Conservation (phyloP, 306 rosid genomes). For the Quercus robur region DNA sequence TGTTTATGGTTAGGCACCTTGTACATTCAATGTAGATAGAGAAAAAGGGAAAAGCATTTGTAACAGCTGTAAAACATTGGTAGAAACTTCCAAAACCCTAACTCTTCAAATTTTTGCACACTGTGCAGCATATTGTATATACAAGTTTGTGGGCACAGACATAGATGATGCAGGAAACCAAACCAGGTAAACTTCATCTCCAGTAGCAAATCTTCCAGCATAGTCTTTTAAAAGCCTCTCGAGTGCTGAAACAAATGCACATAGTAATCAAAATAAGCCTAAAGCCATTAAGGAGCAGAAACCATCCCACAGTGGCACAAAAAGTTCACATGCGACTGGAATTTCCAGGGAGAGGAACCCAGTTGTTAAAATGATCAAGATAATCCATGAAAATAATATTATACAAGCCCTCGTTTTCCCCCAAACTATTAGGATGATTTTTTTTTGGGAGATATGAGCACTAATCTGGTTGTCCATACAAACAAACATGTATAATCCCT, state of each 20-base stretch:
- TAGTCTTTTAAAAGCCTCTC: constrained; percentile 40
- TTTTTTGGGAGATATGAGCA: too few species aligned
- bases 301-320: background rate
- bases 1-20: background rate
- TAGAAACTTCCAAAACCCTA: background rate
- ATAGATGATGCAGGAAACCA: constrained; percentile 3
- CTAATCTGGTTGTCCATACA: background rate
- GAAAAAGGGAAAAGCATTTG: background rate
- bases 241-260: constrained; percentile 42
- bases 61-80: background rate
- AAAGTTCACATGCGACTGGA: background rate
- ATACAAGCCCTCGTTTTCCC: background rate
- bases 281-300: too few species aligned
- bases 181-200: constrained; percentile 54
- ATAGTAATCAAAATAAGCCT: background rate
- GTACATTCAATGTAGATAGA: background rate
- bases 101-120: background rate
- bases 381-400: background rate
- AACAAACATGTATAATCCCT: background rate
- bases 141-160: background rate
- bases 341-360: too few species aligned
- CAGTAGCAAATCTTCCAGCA: constrained; percentile 58
- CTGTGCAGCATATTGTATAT: background rate
- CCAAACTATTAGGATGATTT: background rate
- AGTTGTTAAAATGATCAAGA: background rate